Conservation (phyloP, 1,284 basidiomycete species). For the Clitocybe nebularis region DNA sequence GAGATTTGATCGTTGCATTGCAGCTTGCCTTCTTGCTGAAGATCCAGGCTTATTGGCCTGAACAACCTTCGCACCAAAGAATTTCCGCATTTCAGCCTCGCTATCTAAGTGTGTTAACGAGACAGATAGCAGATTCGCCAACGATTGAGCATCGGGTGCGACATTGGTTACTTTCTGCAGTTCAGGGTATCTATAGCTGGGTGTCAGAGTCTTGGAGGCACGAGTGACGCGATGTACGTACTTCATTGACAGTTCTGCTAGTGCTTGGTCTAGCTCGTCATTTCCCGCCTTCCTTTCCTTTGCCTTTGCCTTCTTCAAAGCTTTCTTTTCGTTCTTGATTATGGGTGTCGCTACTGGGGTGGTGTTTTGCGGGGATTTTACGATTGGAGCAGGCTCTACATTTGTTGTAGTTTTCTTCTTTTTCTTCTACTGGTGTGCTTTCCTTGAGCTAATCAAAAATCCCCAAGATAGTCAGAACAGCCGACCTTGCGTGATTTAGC, state of each 20-base stretch:
- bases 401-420: conserved; percentile 23
- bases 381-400: conserved; percentile 9
- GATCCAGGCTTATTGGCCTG: conserved; percentile 44
- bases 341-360: conserved; percentile 12
- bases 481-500: conserved; percentile 31
- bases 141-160: conserved; percentile 26
- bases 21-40: conserved; percentile 28
- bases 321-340: conserved; percentile 37
- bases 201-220: neutral
- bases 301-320: conserved; percentile 57
- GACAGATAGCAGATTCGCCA: conserved; percentile 66
- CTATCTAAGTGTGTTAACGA: conserved; percentile 78
- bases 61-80: conserved; percentile 89
- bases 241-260: conserved; percentile 80
- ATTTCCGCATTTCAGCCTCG: conserved; percentile 84
- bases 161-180: conserved; percentile 36
- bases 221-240: conserved; percentile 28
- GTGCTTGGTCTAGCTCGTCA: conserved; percentile 79
- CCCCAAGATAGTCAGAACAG: conserved; percentile 2
- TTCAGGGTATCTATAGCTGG: conserved; percentile 46
- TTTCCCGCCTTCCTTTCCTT: conserved; percentile 61
- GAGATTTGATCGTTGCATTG: conserved; percentile 51
- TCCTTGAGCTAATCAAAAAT: conserved; percentile 5
- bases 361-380: conserved; percentile 11
- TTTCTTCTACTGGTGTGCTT: conserved; percentile 31